Evolutionary conservation across 257 asterid genomes (phyloP).

Genomic region (Mentha longifolia): DNA sequence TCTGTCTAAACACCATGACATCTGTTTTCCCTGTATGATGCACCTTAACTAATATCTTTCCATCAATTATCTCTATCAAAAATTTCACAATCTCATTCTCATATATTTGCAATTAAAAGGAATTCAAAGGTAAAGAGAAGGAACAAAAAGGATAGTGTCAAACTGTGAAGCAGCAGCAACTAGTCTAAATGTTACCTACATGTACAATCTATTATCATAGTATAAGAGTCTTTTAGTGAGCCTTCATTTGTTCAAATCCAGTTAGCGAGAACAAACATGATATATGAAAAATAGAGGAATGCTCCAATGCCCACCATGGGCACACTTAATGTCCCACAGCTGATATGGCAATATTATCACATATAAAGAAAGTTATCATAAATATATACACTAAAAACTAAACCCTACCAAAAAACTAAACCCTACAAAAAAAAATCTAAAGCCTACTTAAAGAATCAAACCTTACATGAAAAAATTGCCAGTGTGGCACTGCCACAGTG

Average conservation of each 20-base stretch:
- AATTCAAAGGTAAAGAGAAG: neutral
- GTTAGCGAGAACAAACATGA: slow-evolving; percentile 21
- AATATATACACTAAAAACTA: too few relatives aligned
- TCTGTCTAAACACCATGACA: neutral
- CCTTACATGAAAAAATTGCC: too few relatives aligned
- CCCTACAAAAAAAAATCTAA: too few relatives aligned
- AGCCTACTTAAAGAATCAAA: too few relatives aligned
- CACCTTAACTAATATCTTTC: neutral
- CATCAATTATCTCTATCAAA: slow-evolving; percentile 1
- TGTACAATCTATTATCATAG: slow-evolving; percentile 14
- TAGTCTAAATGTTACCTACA: neutral
- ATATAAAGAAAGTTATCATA: too few relatives aligned
- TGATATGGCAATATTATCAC: too few relatives aligned
- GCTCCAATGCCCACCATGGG: too few relatives aligned
- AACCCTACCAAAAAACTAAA: too few relatives aligned
- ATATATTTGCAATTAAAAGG: slow-evolving; percentile 3
- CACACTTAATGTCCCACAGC: too few relatives aligned
- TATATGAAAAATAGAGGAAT: neutral
- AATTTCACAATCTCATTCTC: slow-evolving; percentile 3
- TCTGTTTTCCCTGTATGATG: neutral
- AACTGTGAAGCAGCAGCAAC: slow-evolving; percentile 16
- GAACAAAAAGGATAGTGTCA: neutral
- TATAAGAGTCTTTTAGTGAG: slow-evolving; percentile 10
- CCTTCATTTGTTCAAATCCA: neutral
- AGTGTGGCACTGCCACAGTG: too few relatives aligned